A percentile compares a stretch with the other conserved stretches of the same genome.
Conservation (phyloP, 257 asterid genomes). For the Nicotiana attenuata region DNA sequence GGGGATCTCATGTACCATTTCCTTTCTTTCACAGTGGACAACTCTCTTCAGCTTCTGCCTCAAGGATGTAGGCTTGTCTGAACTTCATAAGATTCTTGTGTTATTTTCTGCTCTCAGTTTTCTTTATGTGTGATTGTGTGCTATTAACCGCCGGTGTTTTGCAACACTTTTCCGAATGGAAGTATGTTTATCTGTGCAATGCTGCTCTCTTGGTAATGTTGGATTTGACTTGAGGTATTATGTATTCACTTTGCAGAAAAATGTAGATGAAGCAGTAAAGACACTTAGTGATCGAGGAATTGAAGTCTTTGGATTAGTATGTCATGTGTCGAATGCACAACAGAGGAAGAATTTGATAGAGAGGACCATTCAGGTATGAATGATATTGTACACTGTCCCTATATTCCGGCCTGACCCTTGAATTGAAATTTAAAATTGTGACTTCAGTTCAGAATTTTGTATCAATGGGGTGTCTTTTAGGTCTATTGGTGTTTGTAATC, state of each 20-base stretch:
- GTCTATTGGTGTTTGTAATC: background rate
- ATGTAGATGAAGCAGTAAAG: slow-evolving; percentile 82
- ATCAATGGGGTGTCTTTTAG: background rate
- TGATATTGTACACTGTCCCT: background rate
- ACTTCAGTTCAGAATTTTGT: background rate
- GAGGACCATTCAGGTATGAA: slow-evolving; percentile 60
- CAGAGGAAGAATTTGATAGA: slow-evolving; percentile 75
- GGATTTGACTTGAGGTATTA: background rate
- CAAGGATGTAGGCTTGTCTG: no score
- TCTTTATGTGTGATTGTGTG: no score
- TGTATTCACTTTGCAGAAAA: slow-evolving; percentile 44
- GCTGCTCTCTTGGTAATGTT: background rate
- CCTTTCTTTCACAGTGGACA: no score
- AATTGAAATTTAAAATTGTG: background rate
- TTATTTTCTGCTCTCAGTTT: no score
- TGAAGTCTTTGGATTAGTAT: slow-evolving; percentile 66
- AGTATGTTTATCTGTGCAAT: background rate
- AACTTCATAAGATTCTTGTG: no score
- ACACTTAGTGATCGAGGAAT: slow-evolving; percentile 57
- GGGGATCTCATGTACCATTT: no score
- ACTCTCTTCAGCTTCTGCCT: no score
- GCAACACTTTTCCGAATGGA: no score
- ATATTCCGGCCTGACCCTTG: background rate
- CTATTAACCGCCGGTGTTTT: no score
- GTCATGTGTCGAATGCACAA: slow-evolving; percentile 78